Conservation (phyloP, 2,329 filamentous ascomycete genomes). For the Epichloe hybrida region DNA sequence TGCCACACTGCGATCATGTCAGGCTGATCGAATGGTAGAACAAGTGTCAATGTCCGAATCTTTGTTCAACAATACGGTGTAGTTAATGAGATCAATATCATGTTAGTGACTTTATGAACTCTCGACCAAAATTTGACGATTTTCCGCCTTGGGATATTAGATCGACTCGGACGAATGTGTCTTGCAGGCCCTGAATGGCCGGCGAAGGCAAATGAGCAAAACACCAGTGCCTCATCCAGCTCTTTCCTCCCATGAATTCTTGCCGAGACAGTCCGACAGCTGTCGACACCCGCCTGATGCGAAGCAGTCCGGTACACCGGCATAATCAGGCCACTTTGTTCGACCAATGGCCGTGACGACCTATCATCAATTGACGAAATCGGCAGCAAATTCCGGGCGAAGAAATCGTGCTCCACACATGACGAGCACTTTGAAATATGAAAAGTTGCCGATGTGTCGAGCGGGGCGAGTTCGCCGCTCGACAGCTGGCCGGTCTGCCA, state of each 20-base stretch:
- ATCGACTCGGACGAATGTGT: background rate
- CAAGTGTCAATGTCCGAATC: background rate
- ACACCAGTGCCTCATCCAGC: background rate
- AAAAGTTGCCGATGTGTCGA: background rate
- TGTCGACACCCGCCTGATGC: background rate
- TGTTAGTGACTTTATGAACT: background rate
- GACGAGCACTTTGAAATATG: background rate
- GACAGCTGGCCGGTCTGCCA: background rate
- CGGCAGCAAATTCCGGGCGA: conserved; percentile 1
- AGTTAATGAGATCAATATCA: background rate
- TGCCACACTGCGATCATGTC: background rate
- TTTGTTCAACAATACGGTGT: background rate
- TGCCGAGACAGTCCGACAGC: background rate
- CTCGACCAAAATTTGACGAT: background rate
- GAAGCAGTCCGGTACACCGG: background rate
- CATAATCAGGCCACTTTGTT: background rate
- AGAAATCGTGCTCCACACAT: background rate
- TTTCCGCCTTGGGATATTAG: too few relatives aligned
- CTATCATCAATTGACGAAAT: background rate
- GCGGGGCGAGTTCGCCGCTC: background rate
- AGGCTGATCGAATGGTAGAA: background rate
- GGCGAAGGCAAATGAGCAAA: background rate
- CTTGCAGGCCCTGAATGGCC: background rate
- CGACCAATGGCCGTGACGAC: background rate
- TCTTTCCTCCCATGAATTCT: background rate